These are phyloP conservation scores for Ballota nigra DNA, from an alignment of 257 asterid genomes.

Conservation along the genomic window DNA sequence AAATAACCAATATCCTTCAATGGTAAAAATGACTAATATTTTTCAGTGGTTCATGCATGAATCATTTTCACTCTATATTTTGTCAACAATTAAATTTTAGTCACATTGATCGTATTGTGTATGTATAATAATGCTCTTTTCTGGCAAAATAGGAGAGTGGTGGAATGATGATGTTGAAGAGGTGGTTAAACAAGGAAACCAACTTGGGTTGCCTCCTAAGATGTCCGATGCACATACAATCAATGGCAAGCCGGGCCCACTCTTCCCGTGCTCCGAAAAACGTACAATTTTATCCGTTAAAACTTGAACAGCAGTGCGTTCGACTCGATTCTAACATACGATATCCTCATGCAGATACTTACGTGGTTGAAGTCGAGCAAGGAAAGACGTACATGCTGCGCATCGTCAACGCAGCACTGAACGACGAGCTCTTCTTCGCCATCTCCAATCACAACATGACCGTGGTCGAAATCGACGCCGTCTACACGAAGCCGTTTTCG, in stretches of 20 bases:
- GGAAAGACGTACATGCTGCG: slow-evolving; percentile 36
- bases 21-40: too few relatives aligned
- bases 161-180: slow-evolving; percentile 43
- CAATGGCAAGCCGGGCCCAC: slow-evolving; percentile 49
- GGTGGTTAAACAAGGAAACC: slow-evolving; percentile 37
- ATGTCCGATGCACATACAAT: slow-evolving; percentile 40
- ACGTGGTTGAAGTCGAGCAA: slow-evolving; percentile 38
- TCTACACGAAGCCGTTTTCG: slow-evolving; percentile 47
- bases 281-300: not conserved
- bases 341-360: slow-evolving; percentile 37
- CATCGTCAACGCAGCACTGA: slow-evolving; percentile 35
- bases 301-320: not conserved
- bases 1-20: too few relatives aligned
- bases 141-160: slow-evolving; percentile 32
- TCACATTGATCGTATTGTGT: not conserved
- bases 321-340: not conserved
- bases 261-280: slow-evolving; percentile 41
- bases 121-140: not conserved
- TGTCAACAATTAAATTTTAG: too few relatives aligned
- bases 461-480: slow-evolving; percentile 46
- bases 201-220: slow-evolving; percentile 39
- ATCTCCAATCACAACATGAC: slow-evolving; percentile 54
- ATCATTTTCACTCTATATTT: too few relatives aligned
- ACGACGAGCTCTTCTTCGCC: slow-evolving; percentile 66
- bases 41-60: too few relatives aligned